Conservation (phyloP, 1,284 basidiomycete species). For the Moesziomyces parantarcticus region DNA sequence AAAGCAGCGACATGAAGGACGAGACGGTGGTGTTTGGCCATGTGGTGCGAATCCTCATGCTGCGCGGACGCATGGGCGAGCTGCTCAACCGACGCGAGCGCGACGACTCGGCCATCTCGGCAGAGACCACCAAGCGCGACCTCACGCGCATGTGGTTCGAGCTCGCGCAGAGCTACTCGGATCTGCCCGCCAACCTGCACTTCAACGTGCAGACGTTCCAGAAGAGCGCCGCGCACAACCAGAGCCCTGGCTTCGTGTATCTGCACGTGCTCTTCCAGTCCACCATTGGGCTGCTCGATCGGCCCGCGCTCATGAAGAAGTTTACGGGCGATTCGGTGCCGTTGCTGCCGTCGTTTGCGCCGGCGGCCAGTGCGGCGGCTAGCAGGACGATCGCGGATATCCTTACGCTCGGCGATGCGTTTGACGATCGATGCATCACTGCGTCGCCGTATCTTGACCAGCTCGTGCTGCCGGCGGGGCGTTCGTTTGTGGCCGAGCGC, state of each 20-base stretch:
- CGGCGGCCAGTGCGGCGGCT: constrained; percentile 46
- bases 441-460: constrained; percentile 57
- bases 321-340: constrained; percentile 42
- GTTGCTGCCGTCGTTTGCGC: constrained; percentile 40
- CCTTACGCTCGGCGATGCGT: constrained; percentile 47
- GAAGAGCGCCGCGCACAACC: constrained; percentile 48
- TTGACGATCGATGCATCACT: constrained; percentile 45
- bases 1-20: constrained; percentile 41
- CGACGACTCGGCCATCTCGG: constrained; percentile 39
- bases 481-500: constrained; percentile 53
- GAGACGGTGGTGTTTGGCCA: constrained; percentile 52
- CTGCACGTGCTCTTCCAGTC: constrained; percentile 60
- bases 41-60: constrained; percentile 50
- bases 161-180: constrained; percentile 52
- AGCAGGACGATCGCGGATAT: constrained; percentile 58
- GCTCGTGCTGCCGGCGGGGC: constrained; percentile 53
- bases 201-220: constrained; percentile 60
- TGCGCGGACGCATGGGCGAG: constrained; percentile 57
- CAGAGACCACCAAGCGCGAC: constrained; percentile 38
- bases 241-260: constrained; percentile 56
- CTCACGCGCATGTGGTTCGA: constrained; percentile 56
- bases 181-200: constrained; percentile 46
- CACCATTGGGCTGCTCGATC: constrained; percentile 56
- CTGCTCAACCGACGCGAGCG: constrained; percentile 47
- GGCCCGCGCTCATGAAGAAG: constrained; percentile 53